Percentiles rank a stretch among this genome's conserved stretches.
Evolutionary conservation across 2,329 filamentous ascomycete species (phyloP).

Genomic region (Lachnellula occidentalis): DNA sequence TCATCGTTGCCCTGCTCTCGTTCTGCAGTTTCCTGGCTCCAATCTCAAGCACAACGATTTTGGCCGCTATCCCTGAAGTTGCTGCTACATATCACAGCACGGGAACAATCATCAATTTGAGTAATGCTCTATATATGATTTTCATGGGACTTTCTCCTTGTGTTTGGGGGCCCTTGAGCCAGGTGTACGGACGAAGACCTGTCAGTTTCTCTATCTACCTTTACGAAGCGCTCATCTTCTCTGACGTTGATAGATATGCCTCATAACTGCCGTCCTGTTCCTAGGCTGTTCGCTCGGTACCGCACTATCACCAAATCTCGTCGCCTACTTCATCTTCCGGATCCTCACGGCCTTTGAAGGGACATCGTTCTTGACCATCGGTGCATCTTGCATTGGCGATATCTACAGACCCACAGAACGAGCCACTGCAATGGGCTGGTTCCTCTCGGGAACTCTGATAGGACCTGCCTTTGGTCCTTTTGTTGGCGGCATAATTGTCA

Average conservation of each 20-base stretch:
- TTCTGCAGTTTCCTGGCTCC: conserved; percentile 74
- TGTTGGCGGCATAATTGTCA: conserved; percentile 71
- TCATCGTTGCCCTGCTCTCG: conserved; percentile 64
- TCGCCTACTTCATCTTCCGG: conserved; percentile 67
- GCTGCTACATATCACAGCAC: conserved; percentile 59
- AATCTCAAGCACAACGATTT: conserved; percentile 65
- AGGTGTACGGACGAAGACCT: conserved; percentile 54
- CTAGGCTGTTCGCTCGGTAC: conserved; percentile 66
- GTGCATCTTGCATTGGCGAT: conserved; percentile 63
- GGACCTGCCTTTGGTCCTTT: conserved; percentile 68
- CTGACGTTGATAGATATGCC: conserved; percentile 43
- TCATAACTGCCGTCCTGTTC: conserved; percentile 58
- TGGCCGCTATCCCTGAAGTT: conserved; percentile 71
- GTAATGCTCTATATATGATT: conserved; percentile 69
- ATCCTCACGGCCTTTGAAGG: conserved; percentile 71
- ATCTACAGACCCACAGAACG: conserved; percentile 62
- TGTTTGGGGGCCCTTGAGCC: conserved; percentile 68
- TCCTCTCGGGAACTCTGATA: conserved; percentile 64
- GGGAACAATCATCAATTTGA: conserved; percentile 64
- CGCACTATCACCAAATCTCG: conserved; percentile 65
- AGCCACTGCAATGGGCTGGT: conserved; percentile 69
- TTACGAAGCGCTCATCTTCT: neutral
- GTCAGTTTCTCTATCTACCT: conserved; percentile 35
- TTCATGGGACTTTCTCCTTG: conserved; percentile 68
- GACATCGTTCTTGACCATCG: conserved; percentile 68